Conservation (phyloP, 2,329 filamentous ascomycete genomes). For the Leptographium galeiforme region DNA sequence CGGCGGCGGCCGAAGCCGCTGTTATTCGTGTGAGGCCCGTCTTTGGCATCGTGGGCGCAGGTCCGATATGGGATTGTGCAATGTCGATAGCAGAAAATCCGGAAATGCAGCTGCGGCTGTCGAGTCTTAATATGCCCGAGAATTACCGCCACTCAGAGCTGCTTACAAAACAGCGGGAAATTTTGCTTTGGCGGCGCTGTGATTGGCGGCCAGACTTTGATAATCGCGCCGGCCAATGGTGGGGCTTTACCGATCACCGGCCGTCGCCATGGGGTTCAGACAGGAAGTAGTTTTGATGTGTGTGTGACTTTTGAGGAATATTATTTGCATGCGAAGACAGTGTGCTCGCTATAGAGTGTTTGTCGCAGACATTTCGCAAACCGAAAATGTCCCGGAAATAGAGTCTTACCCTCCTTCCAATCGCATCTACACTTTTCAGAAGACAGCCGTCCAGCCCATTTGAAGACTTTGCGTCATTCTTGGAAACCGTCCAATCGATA, state of each 20-base stretch:
- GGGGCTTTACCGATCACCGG: neutral
- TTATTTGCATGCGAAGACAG: too few relatives aligned
- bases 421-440: too few relatives aligned
- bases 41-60: constrained; percentile 12
- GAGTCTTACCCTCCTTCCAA: too few relatives aligned
- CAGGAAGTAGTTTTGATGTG: too few relatives aligned
- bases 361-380: too few relatives aligned
- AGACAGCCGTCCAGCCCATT: too few relatives aligned
- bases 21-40: constrained; percentile 12
- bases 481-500: neutral
- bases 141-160: neutral
- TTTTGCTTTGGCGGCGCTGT: neutral
- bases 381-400: too few relatives aligned
- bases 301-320: too few relatives aligned
- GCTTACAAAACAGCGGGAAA: neutral
- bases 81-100: neutral
- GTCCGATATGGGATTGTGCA: neutral
- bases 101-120: neutral
- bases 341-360: too few relatives aligned
- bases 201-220: neutral
- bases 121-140: neutral
- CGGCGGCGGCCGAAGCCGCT: constrained; percentile 8
- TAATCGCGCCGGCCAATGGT: neutral
- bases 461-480: too few relatives aligned
- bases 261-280: neutral